These are phyloP conservation scores for Lycium ferocissimum DNA, from an alignment of 257 asterid genomes.

Conservation along the genomic window DNA sequence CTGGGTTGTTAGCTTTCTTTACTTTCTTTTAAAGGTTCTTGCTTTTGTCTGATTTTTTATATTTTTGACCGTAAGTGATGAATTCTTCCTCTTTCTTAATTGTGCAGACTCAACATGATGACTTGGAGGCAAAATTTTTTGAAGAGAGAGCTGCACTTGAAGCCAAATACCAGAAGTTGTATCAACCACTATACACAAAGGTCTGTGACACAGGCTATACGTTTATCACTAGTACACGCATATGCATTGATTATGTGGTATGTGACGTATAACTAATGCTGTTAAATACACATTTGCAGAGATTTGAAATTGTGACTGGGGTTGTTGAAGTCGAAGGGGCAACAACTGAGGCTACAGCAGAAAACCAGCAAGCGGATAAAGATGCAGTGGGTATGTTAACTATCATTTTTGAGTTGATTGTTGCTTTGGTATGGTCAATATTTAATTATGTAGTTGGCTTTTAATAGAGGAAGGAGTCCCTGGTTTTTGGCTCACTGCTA, in stretches of 20 bases:
- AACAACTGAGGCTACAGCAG: slow-evolving; percentile 33
- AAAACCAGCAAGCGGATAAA: slow-evolving; percentile 27
- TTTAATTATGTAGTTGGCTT: not conserved
- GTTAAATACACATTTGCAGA: slow-evolving; percentile 42
- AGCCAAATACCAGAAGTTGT: slow-evolving; percentile 69
- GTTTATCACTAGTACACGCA: not conserved
- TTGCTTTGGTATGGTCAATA: not conserved
- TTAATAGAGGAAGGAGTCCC: slow-evolving; percentile 76
- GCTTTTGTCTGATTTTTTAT: not conserved
- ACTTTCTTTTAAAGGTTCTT: too few relatives aligned
- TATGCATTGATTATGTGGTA: slow-evolving; percentile 19
- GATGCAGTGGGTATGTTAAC: slow-evolving; percentile 40
- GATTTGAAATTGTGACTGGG: slow-evolving; percentile 67
- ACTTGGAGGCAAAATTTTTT: slow-evolving; percentile 59
- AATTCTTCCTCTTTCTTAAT: not conserved
- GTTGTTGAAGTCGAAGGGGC: slow-evolving; percentile 50
- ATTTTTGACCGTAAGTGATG: not conserved
- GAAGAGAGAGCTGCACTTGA: slow-evolving; percentile 75
- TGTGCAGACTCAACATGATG: slow-evolving; percentile 62
- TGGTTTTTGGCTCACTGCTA: slow-evolving; percentile 78
- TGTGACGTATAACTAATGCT: not conserved
- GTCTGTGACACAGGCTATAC: slow-evolving; percentile 36
- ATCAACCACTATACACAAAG: slow-evolving; percentile 63
- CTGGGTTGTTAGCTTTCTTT: too few relatives aligned
- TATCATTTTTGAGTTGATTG: not conserved